These are phyloP conservation scores for Rhizopogon rudus DNA, from an alignment of 768 basidiomycete species.

Conservation along the genomic window DNA sequence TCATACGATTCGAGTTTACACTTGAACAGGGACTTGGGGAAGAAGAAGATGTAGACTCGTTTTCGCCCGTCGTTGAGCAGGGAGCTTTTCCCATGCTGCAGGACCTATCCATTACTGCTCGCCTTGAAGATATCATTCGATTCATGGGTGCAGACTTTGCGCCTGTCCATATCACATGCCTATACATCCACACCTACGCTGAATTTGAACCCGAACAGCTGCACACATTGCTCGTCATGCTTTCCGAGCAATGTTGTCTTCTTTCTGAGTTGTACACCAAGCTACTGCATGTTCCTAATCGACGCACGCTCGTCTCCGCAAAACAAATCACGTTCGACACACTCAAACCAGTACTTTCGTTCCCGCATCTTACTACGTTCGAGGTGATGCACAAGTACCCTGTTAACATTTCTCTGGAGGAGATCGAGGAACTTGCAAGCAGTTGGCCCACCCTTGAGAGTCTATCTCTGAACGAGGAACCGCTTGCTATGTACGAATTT, in stretches of 20 bases:
- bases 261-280: slow-evolving; percentile 40
- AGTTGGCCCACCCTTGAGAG: slow-evolving; percentile 40
- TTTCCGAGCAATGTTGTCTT: slow-evolving; percentile 44
- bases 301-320: slow-evolving; percentile 9
- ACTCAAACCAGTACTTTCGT: slow-evolving; percentile 31
- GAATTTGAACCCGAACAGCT: slow-evolving; percentile 39
- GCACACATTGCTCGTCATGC: slow-evolving; percentile 35
- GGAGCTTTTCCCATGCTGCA: slow-evolving; percentile 50
- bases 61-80: slow-evolving; percentile 38
- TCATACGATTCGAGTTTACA: slow-evolving; percentile 50
- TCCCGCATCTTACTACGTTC: slow-evolving; percentile 27
- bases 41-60: slow-evolving; percentile 37
- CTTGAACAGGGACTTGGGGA: slow-evolving; percentile 43
- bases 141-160: slow-evolving; percentile 42
- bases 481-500: slow-evolving; percentile 21
- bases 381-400: slow-evolving; percentile 28
- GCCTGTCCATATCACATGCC: slow-evolving; percentile 41
- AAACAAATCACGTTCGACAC: slow-evolving; percentile 30
- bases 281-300: slow-evolving; percentile 18
- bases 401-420: slow-evolving; percentile 31
- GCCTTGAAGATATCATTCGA: slow-evolving; percentile 37
- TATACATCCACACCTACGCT: slow-evolving; percentile 47
- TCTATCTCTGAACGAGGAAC: slow-evolving; percentile 45
- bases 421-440: slow-evolving; percentile 40
- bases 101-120: slow-evolving; percentile 45